A percentile compares a stretch with the other conserved stretches of the same genome.
Evolutionary conservation across 73 alveolate species (phyloP).

Genomic region (Paramecium sexaurelia): DNA sequence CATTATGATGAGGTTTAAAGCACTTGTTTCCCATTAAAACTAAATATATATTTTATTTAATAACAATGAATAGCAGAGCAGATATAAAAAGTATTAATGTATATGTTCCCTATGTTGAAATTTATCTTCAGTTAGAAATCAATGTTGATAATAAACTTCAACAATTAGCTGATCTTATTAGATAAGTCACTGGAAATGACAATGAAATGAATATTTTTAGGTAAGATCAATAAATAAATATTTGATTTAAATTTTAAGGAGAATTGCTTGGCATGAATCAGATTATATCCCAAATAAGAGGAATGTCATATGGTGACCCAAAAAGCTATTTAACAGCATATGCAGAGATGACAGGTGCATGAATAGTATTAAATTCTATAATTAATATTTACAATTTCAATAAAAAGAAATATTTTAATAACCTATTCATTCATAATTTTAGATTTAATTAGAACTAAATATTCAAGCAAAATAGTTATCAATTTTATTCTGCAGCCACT

Average conservation of each 20-base stretch:
- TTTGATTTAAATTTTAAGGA: conserved; percentile 2
- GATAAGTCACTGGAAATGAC: not conserved
- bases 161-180: not conserved
- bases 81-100: not conserved
- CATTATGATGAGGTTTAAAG: not conserved
- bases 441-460: not conserved
- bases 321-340: not conserved
- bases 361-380: not conserved
- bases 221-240: not conserved
- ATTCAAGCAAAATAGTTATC: not conserved
- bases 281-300: not conserved
- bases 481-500: not conserved
- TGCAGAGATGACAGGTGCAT: conserved; percentile 21
- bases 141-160: not conserved
- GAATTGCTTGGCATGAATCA: not conserved
- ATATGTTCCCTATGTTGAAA: not conserved
- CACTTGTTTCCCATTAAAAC: conserved; percentile 8
- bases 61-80: not conserved
- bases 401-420: no score
- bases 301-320: not conserved
- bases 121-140: not conserved
- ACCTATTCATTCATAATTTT: no score
- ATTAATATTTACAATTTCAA: not conserved
- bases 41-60: not conserved
- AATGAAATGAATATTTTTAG: conserved; percentile 6